Evolutionary conservation across 2,329 filamentous ascomycete species (phyloP).

Genomic region (Diaporthe aspalathi): DNA sequence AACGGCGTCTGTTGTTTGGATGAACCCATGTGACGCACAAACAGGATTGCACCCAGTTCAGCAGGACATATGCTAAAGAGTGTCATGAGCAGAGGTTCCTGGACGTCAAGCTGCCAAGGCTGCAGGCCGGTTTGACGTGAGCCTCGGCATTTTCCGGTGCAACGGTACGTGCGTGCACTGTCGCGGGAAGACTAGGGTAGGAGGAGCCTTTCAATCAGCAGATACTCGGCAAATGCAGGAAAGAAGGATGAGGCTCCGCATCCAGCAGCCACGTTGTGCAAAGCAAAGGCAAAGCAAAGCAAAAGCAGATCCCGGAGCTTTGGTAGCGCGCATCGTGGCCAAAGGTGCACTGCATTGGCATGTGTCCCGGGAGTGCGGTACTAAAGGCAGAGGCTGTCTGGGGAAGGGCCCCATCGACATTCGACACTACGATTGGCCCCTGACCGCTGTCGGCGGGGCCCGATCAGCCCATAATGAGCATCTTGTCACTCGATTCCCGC

Average conservation of each 20-base stretch:
- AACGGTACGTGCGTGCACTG: neutral
- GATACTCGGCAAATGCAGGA: constrained; percentile 22
- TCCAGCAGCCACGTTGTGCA: neutral
- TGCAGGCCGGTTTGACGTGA: constrained; percentile 3
- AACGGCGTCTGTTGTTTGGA: neutral
- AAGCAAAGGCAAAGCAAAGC: no score
- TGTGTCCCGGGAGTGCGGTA: constrained; percentile 14
- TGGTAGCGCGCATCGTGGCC: neutral
- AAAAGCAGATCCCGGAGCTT: neutral
- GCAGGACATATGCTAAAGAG: neutral
- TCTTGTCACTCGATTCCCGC: constrained; percentile 35
- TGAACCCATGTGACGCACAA: neutral
- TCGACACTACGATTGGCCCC: no score
- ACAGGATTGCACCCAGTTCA: neutral
- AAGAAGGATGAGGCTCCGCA: constrained; percentile 10
- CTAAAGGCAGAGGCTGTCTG: constrained; percentile 3
- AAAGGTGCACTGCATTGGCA: no score
- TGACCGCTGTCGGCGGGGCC: constrained; percentile 30
- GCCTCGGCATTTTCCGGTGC: neutral
- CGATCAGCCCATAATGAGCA: constrained; percentile 39
- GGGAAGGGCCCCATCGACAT: constrained; percentile 26
- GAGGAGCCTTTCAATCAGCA: neutral
- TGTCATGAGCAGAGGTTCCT: neutral
- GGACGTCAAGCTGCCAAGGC: constrained; percentile 12
- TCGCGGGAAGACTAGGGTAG: neutral